A percentile compares a stretch with the other conserved stretches of the same genome.
Evolutionary conservation across 306 rosid species (phyloP).

Genomic region (Cucumis sativus): DNA sequence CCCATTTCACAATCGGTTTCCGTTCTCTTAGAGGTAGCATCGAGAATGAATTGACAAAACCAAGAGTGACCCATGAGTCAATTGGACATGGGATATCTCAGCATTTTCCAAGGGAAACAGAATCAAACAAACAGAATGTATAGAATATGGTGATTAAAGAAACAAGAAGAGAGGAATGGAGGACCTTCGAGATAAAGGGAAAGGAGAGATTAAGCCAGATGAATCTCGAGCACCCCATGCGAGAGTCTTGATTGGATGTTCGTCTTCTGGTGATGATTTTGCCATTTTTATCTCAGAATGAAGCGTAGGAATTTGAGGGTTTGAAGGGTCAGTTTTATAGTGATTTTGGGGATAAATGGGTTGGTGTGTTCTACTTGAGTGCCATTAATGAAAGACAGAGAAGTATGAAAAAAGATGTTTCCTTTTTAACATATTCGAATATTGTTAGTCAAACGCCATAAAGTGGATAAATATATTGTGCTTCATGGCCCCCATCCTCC

Average conservation of each 20-base stretch:
- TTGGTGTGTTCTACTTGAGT: not conserved
- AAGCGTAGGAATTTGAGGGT: not conserved
- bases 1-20: not conserved
- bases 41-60: too few species aligned
- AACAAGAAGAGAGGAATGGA: not conserved
- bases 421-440: too few species aligned
- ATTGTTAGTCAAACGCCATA: not conserved
- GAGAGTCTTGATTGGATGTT: slow-evolving; percentile 24
- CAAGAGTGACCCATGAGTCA: too few species aligned
- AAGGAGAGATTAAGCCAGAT: slow-evolving; percentile 25
- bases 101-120: not conserved
- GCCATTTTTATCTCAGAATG: slow-evolving; percentile 13
- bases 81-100: too few species aligned
- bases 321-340: not conserved
- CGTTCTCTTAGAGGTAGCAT: too few species aligned
- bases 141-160: too few species aligned
- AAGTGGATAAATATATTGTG: not conserved
- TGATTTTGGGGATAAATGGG: not conserved
- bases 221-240: slow-evolving; percentile 32
- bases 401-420: too few species aligned
- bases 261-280: slow-evolving; percentile 24
- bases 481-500: too few species aligned
- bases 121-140: not conserved
- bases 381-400: not conserved
- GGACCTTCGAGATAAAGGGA: slow-evolving; percentile 28